Evolutionary conservation across 2,329 filamentous ascomycete species (phyloP), one percentile per base, ranked within the genome.

Genomic region (Diaporthe citriasiana): DNA sequence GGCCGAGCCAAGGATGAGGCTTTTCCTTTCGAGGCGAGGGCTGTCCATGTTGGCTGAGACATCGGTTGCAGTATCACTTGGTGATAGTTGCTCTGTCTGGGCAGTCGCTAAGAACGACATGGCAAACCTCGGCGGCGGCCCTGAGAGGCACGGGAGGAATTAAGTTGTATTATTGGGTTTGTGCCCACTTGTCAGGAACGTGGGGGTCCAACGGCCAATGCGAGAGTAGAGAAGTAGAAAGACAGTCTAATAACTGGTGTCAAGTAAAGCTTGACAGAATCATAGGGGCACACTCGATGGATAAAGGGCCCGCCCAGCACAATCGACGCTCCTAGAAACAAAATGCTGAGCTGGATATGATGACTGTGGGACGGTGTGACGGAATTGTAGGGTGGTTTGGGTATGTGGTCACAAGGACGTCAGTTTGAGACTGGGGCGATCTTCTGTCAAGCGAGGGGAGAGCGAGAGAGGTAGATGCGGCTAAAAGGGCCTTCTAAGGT

Each of bases 221-320:
- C 33, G 27, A 33, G 17, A 35, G 27, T 5, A 40, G 45, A 17
- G 19, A 2, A 22, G 38, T 51, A 27, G 19, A 15, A 12, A 19
- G 57, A 56, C 65, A 73, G 74, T 75, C 74, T 75, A 59, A 75
- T 73, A 75, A 75, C 71, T 75, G 65, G 3, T 40, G n/a, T 45
- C 63, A 70, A 73, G 38, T 60, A 42, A 53, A 55, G 25, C 50
- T 56, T 63, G 60, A 53, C 27, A 50, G 27, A 25, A 42, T 57
- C 51, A 70, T 53, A 13, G 35, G 40, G 45, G 47, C 47, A 68
- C 47, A 40, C 33, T 7, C 22, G 17, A 8, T 27, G n/a, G n/a
- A 40, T 30, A 9, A 15, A 40, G 45, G 47, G 15, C 9, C 33
- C 13, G 63, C 17, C 47, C 63, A 68, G 63, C 33, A 68, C 33